A percentile compares a stretch with the other conserved stretches of the same genome.
Evolutionary conservation across 345 rosid genomes (phyloP).

Genomic region (Kandelia obovata): DNA sequence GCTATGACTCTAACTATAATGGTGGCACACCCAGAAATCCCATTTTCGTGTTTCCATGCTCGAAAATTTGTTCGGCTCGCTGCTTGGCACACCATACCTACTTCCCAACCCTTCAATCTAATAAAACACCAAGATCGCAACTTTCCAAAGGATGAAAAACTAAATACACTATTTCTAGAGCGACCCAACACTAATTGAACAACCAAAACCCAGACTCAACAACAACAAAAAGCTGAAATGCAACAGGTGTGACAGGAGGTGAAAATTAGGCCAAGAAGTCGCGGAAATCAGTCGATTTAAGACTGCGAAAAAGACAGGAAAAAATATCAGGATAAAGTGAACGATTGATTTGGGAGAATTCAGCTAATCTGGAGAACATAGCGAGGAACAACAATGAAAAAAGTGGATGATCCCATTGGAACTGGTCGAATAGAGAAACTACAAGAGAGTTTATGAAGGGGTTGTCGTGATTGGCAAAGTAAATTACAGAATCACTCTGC

Average conservation of each 20-base stretch:
- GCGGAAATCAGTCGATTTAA: too few species aligned
- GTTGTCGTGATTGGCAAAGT: neutral
- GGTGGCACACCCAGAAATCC: slow-evolving; percentile 73
- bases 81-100: slow-evolving; percentile 99
- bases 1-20: slow-evolving; percentile 90
- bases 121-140: slow-evolving; percentile 9
- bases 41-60: slow-evolving; percentile 81
- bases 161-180: neutral
- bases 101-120: slow-evolving; percentile 39
- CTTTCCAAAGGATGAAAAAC: slow-evolving; percentile 15
- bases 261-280: neutral
- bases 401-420: slow-evolving; percentile 63
- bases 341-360: slow-evolving; percentile 8
- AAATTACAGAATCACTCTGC: slow-evolving; percentile 72
- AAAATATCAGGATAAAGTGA: neutral
- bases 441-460: neutral
- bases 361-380: slow-evolving; percentile 68
- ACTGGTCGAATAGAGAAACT: slow-evolving; percentile 1
- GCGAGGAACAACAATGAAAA: slow-evolving; percentile 49
- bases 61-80: slow-evolving; percentile 94
- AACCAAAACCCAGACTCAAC: slow-evolving; percentile 1
- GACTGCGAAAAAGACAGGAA: neutral
- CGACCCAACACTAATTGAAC: neutral
- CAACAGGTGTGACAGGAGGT: neutral
- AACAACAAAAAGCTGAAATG: slow-evolving; percentile 3